Base-by-base conservation (phyloP, 1,284 basidiomycete species). In the Coniophora puteana region DNA sequence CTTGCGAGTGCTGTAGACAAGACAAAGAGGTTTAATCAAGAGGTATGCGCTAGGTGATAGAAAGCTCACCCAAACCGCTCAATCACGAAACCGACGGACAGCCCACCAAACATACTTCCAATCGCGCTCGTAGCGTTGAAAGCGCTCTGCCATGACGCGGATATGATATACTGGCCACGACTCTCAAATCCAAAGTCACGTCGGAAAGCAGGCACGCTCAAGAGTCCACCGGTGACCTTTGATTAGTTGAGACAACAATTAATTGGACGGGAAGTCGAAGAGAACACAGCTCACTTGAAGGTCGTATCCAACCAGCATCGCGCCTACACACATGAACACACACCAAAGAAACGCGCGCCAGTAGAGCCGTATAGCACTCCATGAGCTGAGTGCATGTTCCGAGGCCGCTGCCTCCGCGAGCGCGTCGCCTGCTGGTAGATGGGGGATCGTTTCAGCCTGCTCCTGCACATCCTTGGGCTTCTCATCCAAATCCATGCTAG, bases 101-200 rank as follows among this genome's bases (percentile, higher is more conserved):
- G 49, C 14, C 55, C 46, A 1, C 56, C 59, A 41, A 50, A 50
- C 53, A 58, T 58, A 8, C 51, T 53, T 5, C 55, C 53, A 18
- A 58, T 52, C 0, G 47, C 48, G 24, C 53, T 56, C 30, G 50
- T 44, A 8, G 53, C 50, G 21, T 57, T 58, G 37, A 58, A 58
- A 1, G 57, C 55, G 8, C 55, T 58, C 29, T 61, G 59, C 59
- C 55, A 58, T 22, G 46, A 53, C 1, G 55, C 56, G n/a, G 53
- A 36, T n/a, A 58, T 47, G 17, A 58, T 26, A 2, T 45, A 36
- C 10, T 44, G 25, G 1, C 42, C 41, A 3, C 34, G 20, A 8
- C 11, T 29, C 3, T 44, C 1, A 35, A 50, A 50, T 8, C 59
- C 57, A 46, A 58, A 58, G 47, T 60, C 57, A 4, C 12, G 18